Evolutionary conservation across 345 rosid genomes (phyloP).

Genomic region (Alliaria petiolata): DNA sequence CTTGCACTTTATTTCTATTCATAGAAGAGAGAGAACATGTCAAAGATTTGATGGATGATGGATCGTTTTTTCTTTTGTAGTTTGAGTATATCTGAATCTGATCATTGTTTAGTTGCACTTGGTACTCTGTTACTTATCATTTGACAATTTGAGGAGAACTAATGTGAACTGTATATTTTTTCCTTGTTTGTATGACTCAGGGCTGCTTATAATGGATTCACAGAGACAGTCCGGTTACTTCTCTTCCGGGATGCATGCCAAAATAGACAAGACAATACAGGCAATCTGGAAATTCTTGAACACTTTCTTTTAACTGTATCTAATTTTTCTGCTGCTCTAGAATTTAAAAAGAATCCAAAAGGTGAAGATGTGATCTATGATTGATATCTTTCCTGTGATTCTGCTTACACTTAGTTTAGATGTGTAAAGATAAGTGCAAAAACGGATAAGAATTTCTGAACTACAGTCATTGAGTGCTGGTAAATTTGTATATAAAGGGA

Average conservation of each 20-base stretch:
- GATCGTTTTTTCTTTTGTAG: neutral
- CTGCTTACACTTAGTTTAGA: neutral
- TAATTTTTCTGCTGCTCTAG: neutral
- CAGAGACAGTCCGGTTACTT: constrained; percentile 83
- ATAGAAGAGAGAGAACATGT: constrained; percentile 1
- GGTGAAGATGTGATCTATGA: neutral
- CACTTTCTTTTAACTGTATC: neutral
- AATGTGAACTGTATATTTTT: neutral
- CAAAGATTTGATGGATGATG: neutral
- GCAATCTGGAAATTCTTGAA: constrained; percentile 45
- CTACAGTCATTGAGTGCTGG: neutral
- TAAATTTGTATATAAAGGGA: neutral
- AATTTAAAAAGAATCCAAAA: neutral
- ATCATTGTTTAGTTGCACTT: neutral
- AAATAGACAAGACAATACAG: constrained; percentile 80
- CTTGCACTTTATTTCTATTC: neutral
- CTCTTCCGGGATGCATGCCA: constrained; percentile 84
- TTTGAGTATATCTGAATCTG: neutral
- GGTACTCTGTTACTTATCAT: neutral
- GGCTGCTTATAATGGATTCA: constrained; percentile 89
- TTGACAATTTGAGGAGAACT: neutral
- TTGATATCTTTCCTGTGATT: neutral
- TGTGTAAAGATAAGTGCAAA: constrained; percentile 1
- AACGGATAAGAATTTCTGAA: neutral
- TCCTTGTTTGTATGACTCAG: constrained; percentile 38